Percentiles rank a stretch among this genome's conserved stretches.
Conservation (phyloP, 495 filamentous ascomycete species). For the Penicillium taxi region DNA sequence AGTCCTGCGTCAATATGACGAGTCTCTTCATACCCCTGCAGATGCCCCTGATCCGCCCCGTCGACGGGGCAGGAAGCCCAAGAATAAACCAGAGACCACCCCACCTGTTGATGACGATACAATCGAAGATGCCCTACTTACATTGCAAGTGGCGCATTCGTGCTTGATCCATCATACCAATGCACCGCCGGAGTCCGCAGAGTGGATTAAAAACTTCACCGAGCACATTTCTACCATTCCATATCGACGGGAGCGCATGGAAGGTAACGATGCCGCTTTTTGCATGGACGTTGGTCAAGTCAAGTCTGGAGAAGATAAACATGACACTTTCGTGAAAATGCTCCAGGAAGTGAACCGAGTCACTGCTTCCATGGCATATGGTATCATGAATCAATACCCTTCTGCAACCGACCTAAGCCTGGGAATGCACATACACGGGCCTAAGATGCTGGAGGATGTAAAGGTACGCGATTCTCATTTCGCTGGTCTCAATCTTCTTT, state of each 20-base stretch:
- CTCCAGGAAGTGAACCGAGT: slow-evolving; percentile 69
- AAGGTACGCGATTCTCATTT: slow-evolving; percentile 22
- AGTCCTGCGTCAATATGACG: slow-evolving; percentile 50
- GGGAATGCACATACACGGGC: slow-evolving; percentile 53
- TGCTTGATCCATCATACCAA: slow-evolving; percentile 68
- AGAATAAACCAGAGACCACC: slow-evolving; percentile 34
- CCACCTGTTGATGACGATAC: slow-evolving; percentile 59
- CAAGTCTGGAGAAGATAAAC: slow-evolving; percentile 56
- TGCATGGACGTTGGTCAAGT: slow-evolving; percentile 83
- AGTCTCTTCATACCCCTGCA: too few species aligned
- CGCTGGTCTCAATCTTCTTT: background rate
- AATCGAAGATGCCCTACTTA: slow-evolving; percentile 66
- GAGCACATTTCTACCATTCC: slow-evolving; percentile 73
- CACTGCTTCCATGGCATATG: slow-evolving; percentile 65
- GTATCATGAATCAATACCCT: slow-evolving; percentile 55
- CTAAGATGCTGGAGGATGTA: slow-evolving; percentile 52
- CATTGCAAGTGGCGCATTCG: slow-evolving; percentile 59
- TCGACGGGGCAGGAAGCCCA: slow-evolving; percentile 27
- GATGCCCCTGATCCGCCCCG: slow-evolving; percentile 14
- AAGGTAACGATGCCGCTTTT: slow-evolving; percentile 52
- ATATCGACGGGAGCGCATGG: slow-evolving; percentile 49
- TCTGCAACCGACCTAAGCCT: slow-evolving; percentile 48
- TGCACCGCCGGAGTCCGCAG: slow-evolving; percentile 53
- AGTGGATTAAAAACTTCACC: slow-evolving; percentile 74
- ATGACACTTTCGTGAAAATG: slow-evolving; percentile 70